Evolutionary conservation across 805 yeast species (phyloP), one percentile per base, ranked within the genome.

Genomic region (Barnettozyma sucrosica): DNA sequence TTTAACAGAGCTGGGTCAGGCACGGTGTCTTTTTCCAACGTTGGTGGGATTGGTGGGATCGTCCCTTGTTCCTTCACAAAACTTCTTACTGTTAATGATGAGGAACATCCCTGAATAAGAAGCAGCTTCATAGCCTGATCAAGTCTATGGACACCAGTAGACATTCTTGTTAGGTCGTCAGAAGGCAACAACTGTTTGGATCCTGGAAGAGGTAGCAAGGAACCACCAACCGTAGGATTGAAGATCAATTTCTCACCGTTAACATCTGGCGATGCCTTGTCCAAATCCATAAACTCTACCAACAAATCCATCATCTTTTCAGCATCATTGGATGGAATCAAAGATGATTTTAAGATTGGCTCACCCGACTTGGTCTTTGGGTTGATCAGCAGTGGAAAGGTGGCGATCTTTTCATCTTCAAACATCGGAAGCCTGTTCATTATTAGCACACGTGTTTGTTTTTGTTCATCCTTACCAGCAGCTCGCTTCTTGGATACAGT

Each of bases 341-440:
- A 50, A 9, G 54, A 53, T 41, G 60, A 57, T 38, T 59, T 56
- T n/a, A 40, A 52, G 49, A 41, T 53, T 55, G 57, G 54, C 50
- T 50, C 52, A 37, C 65, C 59, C 51, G 65, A 57, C 1, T 65
- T 65, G 1, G 71, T 69, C 23, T 55, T 58, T 13, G 70, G 49
- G 4, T 68, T 62, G 9, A 63, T 57, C 23, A 79, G 52, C 34
- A 61, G 59, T 6, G 72, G 68, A 54, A 84, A 77, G 21, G 70
- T 71, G 3, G 89, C 79, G 14, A 80, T 69, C 54, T 78, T 77
- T 52, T 80, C 84, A 61, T 89, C 96, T 53, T 87, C 95, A 38
- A 76, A 74, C 62, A 77, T 86, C 2, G 96, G 93, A 11, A 89
- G 59, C 41, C 81, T 67, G 11, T 73, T 72, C 52, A 81, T 59